These are phyloP conservation scores for Oryza glumipatula DNA, from an alignment of 176 grass and related monocot genomes.

Conservation along the genomic window DNA sequence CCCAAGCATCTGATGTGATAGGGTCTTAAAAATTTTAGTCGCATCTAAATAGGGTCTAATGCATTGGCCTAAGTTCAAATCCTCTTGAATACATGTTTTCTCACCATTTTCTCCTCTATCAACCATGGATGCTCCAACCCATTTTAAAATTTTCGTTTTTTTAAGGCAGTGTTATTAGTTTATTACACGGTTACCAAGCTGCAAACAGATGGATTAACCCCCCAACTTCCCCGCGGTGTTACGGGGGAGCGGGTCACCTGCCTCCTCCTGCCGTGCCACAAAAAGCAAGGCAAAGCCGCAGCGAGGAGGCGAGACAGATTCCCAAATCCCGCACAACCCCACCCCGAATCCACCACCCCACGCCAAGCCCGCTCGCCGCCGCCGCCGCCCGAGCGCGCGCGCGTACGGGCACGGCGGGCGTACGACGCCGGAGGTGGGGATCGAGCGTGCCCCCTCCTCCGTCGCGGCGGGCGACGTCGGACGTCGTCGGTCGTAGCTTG, in stretches of 20 bases:
- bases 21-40: too few relatives aligned
- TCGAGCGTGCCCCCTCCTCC: not conserved
- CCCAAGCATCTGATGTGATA: too few relatives aligned
- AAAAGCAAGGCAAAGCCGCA: not conserved
- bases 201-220: too few relatives aligned
- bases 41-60: too few relatives aligned
- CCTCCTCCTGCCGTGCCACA: not conserved
- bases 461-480: not conserved
- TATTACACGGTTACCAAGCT: too few relatives aligned
- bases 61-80: too few relatives aligned
- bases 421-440: not conserved
- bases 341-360: not conserved
- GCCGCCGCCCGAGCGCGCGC: not conserved
- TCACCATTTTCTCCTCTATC: too few relatives aligned
- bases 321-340: not conserved
- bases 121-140: too few relatives aligned
- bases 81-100: too few relatives aligned
- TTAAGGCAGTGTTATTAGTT: too few relatives aligned
- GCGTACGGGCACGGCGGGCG: not conserved
- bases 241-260: not conserved
- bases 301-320: not conserved
- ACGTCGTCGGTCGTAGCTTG: not conserved
- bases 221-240: not conserved
- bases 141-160: too few relatives aligned
- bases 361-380: not conserved